phyloP scores from a whole-genome alignment of 2,329 filamentous ascomycete species.

The Drechslera avenae region DNA sequence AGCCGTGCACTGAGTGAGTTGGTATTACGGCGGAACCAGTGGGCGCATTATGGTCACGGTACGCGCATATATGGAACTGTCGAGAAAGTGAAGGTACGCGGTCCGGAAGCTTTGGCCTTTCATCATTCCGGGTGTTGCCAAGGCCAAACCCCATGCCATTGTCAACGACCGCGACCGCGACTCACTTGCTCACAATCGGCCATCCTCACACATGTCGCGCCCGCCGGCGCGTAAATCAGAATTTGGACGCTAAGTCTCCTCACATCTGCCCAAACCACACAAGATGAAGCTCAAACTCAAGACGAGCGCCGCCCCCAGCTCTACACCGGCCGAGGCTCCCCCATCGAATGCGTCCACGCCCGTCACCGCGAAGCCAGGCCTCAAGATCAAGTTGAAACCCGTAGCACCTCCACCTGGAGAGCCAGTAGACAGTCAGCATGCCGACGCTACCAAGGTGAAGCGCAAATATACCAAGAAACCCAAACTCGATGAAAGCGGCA shows the following conservation, averaged over 20 bases:
- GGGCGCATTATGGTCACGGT: conserved; percentile 27
- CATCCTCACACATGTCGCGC: conserved; percentile 18
- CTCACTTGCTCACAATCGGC: conserved; percentile 2
- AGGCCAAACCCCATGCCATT: conserved; percentile 13
- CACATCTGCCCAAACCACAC: not conserved
- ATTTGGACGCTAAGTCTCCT: not conserved
- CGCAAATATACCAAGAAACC: conserved; percentile 52
- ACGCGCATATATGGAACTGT: conserved; percentile 6
- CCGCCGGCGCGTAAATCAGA: conserved; percentile 10
- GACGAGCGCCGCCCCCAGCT: conserved; percentile 24
- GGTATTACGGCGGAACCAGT: conserved; percentile 25
- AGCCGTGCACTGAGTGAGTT: conserved; percentile 23
- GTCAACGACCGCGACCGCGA: conserved; percentile 13
- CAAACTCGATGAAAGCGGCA: conserved; percentile 40
- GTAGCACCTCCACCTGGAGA: conserved; percentile 25
- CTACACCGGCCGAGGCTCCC: conserved; percentile 25
- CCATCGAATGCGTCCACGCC: conserved; percentile 21
- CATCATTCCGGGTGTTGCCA: conserved; percentile 21
- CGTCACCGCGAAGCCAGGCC: conserved; percentile 18
- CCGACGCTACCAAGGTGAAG: conserved; percentile 48
- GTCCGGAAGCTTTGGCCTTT: conserved; percentile 28
- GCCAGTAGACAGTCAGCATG: conserved; percentile 35
- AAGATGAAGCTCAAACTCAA: conserved; percentile 46
- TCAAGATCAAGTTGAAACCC: conserved; percentile 45
- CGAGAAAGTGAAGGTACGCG: conserved; percentile 17